Evolutionary conservation across 345 rosid species (phyloP), one percentile per base, ranked within the genome.

Genomic region (Trapa incisa): DNA sequence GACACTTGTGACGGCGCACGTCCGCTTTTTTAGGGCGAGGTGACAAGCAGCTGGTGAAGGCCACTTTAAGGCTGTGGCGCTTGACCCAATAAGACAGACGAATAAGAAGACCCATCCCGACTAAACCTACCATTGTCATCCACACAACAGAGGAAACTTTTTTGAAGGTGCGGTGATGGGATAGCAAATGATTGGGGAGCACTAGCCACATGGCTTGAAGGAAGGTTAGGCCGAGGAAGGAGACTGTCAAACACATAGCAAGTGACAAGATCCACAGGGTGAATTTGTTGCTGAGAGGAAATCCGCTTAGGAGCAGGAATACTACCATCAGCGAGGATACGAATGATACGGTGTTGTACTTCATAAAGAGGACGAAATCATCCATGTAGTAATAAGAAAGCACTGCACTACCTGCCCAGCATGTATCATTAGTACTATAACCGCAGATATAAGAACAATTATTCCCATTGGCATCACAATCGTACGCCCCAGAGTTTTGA

Each of bases 141-240:
- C 56, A 52, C 2, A 52, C n/a, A 14, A 0, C 2, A 0, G 0
- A 0, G 0, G 29, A 52, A 16, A 16, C 29, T 4, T 1, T 2
- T 6, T 16, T 52, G 22, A 16, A 17, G 29, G 3, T 2, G 56
- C 0, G 0, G 16, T 52, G 15, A 0, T 16, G n/a, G 56, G 16
- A 29, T 14, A 52, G 1, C 29, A 52, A 0, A 16, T 2, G 1
- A 3, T 15, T 8, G 6, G 29, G 56, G 22, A 53, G 9, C 32
- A n/a, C 2, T 17, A 53, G 58, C 58, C 33, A 53, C 58, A 53
- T 2, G 58, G 58, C 33, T 17, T 22, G 10, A 13, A 38, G 32
- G 66, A 63, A 63, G 29, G 66, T 63, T 32, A 63, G 47, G 47
- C 66, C 66, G 22, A 63, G 66, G n/a, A 29, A 63, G 47, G 29